Percentiles rank a stretch among this genome's conserved stretches.
phyloP scores from a whole-genome alignment of 2,329 filamentous ascomycete genomes.

The Xylariaceae sp. region DNA sequence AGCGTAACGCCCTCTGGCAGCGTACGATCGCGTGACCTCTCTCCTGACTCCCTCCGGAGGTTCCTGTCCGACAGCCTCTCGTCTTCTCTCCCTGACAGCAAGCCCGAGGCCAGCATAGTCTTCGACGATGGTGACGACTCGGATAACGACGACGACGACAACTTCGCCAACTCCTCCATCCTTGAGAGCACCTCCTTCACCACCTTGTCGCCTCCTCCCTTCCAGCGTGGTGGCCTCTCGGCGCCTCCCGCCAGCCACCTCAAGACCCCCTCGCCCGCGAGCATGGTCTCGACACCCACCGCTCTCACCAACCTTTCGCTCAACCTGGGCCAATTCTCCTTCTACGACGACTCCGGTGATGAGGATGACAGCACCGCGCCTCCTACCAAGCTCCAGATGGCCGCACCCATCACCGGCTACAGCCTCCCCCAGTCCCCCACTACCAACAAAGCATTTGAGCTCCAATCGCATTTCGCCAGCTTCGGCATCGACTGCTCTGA shows the following conservation, averaged over 20 bases:
- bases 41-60: slow-evolving; percentile 49
- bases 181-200: slow-evolving; percentile 42
- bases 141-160: slow-evolving; percentile 55
- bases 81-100: slow-evolving; percentile 26
- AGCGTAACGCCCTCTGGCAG: slow-evolving; percentile 38
- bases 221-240: slow-evolving; percentile 38
- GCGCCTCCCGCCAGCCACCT: slow-evolving; percentile 10
- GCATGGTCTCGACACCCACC: slow-evolving; percentile 30
- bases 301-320: slow-evolving; percentile 34
- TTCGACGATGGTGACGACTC: slow-evolving; percentile 46
- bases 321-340: slow-evolving; percentile 36
- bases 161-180: slow-evolving; percentile 49
- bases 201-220: slow-evolving; percentile 51
- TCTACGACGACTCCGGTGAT: slow-evolving; percentile 45
- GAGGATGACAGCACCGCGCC: slow-evolving; percentile 31
- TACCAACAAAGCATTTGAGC: slow-evolving; percentile 25
- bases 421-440: slow-evolving; percentile 40
- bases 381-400: slow-evolving; percentile 12
- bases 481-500: slow-evolving; percentile 29
- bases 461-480: slow-evolving; percentile 21
- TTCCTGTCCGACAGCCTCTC: slow-evolving; percentile 46
- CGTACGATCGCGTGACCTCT: slow-evolving; percentile 47
- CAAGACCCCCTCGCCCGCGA: slow-evolving; percentile 27
- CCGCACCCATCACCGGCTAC: slow-evolving; percentile 38
- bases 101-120: slow-evolving; percentile 35